phyloP scores from a whole-genome alignment of 495 filamentous ascomycete genomes.

The Neurospora sp. region DNA sequence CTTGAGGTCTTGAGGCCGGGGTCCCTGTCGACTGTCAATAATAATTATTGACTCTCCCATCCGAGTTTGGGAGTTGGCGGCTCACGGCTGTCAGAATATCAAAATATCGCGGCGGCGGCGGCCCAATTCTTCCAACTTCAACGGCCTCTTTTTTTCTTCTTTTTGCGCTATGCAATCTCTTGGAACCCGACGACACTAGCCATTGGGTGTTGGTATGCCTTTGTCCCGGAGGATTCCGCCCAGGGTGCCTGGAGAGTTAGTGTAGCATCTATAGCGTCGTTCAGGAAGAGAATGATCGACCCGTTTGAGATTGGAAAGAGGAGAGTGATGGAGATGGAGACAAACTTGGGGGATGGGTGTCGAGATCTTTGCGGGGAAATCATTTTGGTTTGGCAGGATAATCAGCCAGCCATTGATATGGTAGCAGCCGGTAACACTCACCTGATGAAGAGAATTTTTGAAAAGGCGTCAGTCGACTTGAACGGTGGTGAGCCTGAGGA shows the following conservation, averaged over 20 bases:
- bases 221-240: not conserved
- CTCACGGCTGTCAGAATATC: not conserved
- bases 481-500: not conserved
- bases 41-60: not conserved
- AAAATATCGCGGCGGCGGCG: not conserved
- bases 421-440: not conserved
- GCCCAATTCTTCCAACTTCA: not conserved
- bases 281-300: not conserved
- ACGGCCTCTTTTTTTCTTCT: not conserved
- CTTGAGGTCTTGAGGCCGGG: not conserved
- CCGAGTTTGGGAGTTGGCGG: not conserved
- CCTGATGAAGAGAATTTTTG: not conserved
- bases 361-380: not conserved
- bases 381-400: not conserved
- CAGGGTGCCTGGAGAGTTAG: not conserved
- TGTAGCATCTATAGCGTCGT: not conserved
- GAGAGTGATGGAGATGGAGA: not conserved
- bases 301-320: not conserved
- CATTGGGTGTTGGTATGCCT: not conserved
- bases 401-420: not conserved
- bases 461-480: not conserved
- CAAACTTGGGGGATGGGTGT: not conserved
- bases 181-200: not conserved
- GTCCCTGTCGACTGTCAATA: not conserved
- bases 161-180: not conserved